Percentiles rank a stretch among this genome's conserved stretches.
Conservation (phyloP, 306 rosid genomes). For the Malus orientalis region DNA sequence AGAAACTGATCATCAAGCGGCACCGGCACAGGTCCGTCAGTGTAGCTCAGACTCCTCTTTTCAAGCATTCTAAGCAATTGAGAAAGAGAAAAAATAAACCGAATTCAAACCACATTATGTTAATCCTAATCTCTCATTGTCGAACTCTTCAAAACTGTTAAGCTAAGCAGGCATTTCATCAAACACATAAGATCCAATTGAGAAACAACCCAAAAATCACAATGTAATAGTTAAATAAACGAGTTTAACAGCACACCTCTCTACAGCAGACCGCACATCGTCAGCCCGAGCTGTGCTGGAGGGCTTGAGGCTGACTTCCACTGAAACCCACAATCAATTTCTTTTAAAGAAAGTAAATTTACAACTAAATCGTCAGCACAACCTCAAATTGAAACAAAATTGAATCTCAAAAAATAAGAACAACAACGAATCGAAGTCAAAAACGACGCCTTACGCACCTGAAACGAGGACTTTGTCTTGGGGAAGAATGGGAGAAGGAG, state of each 20-base stretch:
- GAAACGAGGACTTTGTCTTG: slow-evolving; percentile 62
- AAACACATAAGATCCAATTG: slow-evolving; percentile 3
- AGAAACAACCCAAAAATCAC: not conserved
- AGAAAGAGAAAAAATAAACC: not conserved
- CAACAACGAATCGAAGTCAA: not conserved
- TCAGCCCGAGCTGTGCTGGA: slow-evolving; percentile 65
- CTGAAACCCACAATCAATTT: slow-evolving; percentile 24
- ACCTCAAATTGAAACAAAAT: not conserved
- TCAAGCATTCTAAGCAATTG: slow-evolving; percentile 75
- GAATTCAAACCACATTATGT: not conserved
- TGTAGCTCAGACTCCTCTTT: slow-evolving; percentile 84
- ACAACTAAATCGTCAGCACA: not conserved
- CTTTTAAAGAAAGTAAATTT: not conserved
- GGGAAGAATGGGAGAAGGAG: slow-evolving; percentile 25
- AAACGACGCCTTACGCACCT: slow-evolving; percentile 29
- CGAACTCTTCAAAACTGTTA: not conserved
- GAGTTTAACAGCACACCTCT: slow-evolving; percentile 34
- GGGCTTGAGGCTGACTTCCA: slow-evolving; percentile 77
- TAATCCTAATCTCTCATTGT: not conserved
- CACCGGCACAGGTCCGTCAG: slow-evolving; percentile 66
- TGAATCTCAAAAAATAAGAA: not conserved
- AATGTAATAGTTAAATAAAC: not conserved
- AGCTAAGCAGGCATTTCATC: not conserved
- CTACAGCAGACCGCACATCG: slow-evolving; percentile 67
- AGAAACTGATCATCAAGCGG: slow-evolving; percentile 69